Percentiles rank a stretch among this genome's conserved stretches.
phyloP scores from a whole-genome alignment of 805 yeast genomes.

The Suhomyces sp. region DNA sequence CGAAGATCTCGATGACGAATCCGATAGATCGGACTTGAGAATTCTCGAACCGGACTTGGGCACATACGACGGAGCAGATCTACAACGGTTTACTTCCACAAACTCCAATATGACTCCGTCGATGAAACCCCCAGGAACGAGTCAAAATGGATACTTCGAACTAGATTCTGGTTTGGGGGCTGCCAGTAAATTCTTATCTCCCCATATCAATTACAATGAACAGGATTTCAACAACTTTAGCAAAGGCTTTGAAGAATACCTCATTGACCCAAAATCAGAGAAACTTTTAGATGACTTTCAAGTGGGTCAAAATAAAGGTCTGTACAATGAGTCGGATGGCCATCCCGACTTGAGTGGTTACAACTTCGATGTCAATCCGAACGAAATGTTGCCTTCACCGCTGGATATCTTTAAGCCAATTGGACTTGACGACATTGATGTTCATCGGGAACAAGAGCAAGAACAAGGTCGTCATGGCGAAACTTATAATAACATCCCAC shows the following conservation, averaged over 20 bases:
- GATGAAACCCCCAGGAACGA: constrained; percentile 32
- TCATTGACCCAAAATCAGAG: constrained; percentile 1
- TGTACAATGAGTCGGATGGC: constrained; percentile 3
- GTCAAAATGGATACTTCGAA: constrained; percentile 17
- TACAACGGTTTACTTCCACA: constrained; percentile 9
- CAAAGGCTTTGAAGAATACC: constrained; percentile 6
- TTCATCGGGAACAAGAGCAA: not conserved
- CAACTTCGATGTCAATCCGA: constrained; percentile 18
- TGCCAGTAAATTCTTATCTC: constrained; percentile 4
- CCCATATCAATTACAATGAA: constrained; percentile 9
- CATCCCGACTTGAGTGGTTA: constrained; percentile 20
- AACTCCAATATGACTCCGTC: constrained; percentile 27
- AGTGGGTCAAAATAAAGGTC: not conserved
- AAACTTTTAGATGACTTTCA: not conserved
- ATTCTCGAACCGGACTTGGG: constrained; percentile 18
- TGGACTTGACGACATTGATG: constrained; percentile 1
- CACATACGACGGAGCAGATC: constrained; percentile 8
- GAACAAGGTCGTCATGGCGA: not conserved
- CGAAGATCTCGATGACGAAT: constrained; percentile 10
- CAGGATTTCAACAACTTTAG: constrained; percentile 7
- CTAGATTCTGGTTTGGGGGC: constrained; percentile 1
- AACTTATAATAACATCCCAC: not conserved
- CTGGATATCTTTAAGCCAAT: constrained; percentile 4
- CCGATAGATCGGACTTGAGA: constrained; percentile 11
- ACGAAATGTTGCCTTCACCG: constrained; percentile 2